Percentiles rank a stretch among this genome's conserved stretches.
These are phyloP conservation scores for Geranomyces michiganensis DNA, from an alignment of 192 early-diverging fungal genomes.

Conservation along the genomic window DNA sequence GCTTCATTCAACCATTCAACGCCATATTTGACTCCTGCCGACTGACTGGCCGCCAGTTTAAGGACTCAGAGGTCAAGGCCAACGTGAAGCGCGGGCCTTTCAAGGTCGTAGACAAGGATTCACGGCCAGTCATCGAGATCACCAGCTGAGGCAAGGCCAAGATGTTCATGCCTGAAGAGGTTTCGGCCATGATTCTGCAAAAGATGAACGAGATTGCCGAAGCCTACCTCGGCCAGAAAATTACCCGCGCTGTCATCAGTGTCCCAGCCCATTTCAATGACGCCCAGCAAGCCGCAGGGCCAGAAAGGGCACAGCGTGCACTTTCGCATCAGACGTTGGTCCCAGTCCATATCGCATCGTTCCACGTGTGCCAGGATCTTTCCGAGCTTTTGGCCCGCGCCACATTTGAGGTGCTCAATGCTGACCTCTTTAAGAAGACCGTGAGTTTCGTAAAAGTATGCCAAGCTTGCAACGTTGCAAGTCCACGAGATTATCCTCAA, in stretches of 20 bases:
- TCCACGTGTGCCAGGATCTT: slow-evolving; percentile 89
- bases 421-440: slow-evolving; percentile 85
- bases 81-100: slow-evolving; percentile 99
- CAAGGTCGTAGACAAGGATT: slow-evolving; percentile 81
- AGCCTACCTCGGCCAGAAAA: slow-evolving; percentile 73
- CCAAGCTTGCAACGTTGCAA: slow-evolving; percentile 81
- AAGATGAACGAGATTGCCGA: slow-evolving; percentile 96
- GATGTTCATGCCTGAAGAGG: slow-evolving; percentile 86
- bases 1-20: slow-evolving; percentile 90
- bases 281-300: slow-evolving; percentile 74
- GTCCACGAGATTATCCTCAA: slow-evolving; percentile 91
- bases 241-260: slow-evolving; percentile 86
- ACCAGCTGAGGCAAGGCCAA: slow-evolving; percentile 97
- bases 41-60: slow-evolving; percentile 92
- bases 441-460: slow-evolving; percentile 83
- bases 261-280: slow-evolving; percentile 95
- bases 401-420: slow-evolving; percentile 91
- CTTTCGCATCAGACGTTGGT: slow-evolving; percentile 83
- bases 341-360: slow-evolving; percentile 84
- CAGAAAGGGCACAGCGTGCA: slow-evolving; percentile 92
- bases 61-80: slow-evolving; percentile 88
- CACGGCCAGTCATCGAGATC: slow-evolving; percentile 85
- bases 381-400: slow-evolving; percentile 90
- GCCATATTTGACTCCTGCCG: slow-evolving; percentile 99
- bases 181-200: slow-evolving; percentile 87